phyloP scores from a whole-genome alignment of 495 filamentous ascomycete species.

The Chaetomidium leptoderma region DNA sequence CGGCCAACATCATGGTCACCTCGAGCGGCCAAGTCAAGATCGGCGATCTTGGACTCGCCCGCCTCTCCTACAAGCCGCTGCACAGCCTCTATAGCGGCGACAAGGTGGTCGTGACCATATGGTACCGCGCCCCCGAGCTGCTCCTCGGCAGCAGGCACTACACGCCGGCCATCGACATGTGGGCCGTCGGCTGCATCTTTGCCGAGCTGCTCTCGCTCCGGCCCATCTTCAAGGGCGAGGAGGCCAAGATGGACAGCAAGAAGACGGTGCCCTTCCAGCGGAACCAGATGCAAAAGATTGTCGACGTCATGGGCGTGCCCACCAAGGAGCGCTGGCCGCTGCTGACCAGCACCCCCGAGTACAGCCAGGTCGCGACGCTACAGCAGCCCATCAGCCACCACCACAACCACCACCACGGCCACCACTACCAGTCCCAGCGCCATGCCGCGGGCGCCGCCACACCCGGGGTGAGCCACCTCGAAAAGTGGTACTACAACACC shows the following conservation, averaged over 20 bases:
- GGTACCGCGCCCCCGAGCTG: slow-evolving; percentile 95
- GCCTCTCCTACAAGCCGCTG: slow-evolving; percentile 89
- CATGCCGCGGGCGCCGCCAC: slow-evolving; percentile 4
- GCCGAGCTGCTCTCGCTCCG: slow-evolving; percentile 86
- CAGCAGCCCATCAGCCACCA: slow-evolving; percentile 45
- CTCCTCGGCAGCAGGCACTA: slow-evolving; percentile 89
- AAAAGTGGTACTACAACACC: slow-evolving; percentile 57
- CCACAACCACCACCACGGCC: slow-evolving; percentile 39
- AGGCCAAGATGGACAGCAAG: slow-evolving; percentile 97
- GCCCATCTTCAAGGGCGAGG: slow-evolving; percentile 97
- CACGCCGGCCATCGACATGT: slow-evolving; percentile 92
- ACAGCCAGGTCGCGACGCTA: slow-evolving; percentile 64
- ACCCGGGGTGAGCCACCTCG: slow-evolving; percentile 39
- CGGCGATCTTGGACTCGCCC: slow-evolving; percentile 86
- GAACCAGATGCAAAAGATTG: slow-evolving; percentile 98
- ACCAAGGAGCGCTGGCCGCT: slow-evolving; percentile 86
- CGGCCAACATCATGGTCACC: slow-evolving; percentile 98
- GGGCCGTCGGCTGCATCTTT: slow-evolving; percentile 98
- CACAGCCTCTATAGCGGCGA: slow-evolving; percentile 89
- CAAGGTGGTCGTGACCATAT: slow-evolving; percentile 98
- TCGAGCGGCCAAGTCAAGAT: slow-evolving; percentile 84
- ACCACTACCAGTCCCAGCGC: slow-evolving; percentile 50
- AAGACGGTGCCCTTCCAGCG: slow-evolving; percentile 96
- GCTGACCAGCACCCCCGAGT: slow-evolving; percentile 76
- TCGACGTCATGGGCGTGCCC: slow-evolving; percentile 88